phyloP scores from a whole-genome alignment of 345 rosid species.

The Gynandropsis gynandra region DNA sequence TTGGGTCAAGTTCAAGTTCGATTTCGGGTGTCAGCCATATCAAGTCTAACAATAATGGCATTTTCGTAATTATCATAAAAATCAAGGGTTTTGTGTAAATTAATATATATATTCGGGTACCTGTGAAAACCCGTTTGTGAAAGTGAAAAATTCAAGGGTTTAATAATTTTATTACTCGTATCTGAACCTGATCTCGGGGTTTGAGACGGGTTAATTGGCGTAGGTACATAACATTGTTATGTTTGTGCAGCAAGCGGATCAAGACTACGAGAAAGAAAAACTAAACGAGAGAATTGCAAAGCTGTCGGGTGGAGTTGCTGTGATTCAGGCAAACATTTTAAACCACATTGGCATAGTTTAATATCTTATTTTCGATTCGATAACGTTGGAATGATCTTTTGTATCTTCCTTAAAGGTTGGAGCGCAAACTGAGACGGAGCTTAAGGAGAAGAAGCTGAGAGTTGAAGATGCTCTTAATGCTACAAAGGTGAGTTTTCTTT shows the following conservation, averaged over 20 bases:
- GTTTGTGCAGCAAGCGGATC: slow-evolving; percentile 63
- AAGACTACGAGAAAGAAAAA: slow-evolving; percentile 92
- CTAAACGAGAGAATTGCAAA: slow-evolving; percentile 94
- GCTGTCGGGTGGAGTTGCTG: slow-evolving; percentile 85
- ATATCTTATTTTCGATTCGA: no score
- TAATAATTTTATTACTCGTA: no score
- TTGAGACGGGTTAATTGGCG: background rate
- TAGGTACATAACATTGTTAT: background rate
- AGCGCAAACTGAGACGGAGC: slow-evolving; percentile 86
- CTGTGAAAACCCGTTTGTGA: no score
- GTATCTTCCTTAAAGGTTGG: slow-evolving; percentile 46
- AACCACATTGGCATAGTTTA: background rate
- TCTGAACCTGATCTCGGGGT: background rate
- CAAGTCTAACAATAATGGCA: no score
- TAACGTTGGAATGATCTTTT: no score
- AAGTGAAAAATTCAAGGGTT: no score
- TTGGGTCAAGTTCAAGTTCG: no score
- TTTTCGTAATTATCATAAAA: no score
- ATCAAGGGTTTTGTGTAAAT: no score
- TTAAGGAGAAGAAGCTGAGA: slow-evolving; percentile 91
- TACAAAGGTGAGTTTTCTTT: slow-evolving; percentile 48
- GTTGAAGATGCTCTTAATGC: slow-evolving; percentile 99
- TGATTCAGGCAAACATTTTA: slow-evolving; percentile 46
- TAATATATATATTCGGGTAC: no score
- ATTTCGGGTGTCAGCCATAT: no score